Evolutionary conservation across 768 basidiomycete species (phyloP).

Genomic region (Candolleomyces eurysporus): DNA sequence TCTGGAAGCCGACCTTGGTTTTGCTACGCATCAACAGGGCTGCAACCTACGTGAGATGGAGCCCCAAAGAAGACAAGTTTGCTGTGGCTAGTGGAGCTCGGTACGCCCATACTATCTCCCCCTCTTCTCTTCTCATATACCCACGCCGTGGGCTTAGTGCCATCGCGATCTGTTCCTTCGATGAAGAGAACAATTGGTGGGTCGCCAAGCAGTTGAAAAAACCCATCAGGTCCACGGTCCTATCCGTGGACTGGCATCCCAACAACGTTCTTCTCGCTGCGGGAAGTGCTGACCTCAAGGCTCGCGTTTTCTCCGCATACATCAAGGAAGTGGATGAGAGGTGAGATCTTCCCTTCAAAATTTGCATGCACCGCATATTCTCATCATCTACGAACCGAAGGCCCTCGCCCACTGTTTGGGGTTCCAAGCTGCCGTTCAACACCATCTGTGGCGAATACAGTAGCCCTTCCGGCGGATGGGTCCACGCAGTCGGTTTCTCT

Average conservation of each 20-base stretch:
- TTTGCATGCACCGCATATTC: background rate
- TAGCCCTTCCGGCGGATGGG: conserved; percentile 93
- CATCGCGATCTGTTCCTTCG: conserved; percentile 95
- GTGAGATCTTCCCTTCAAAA: conserved; percentile 37
- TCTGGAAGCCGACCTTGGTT: conserved; percentile 98
- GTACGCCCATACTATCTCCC: conserved; percentile 35
- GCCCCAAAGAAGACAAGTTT: conserved; percentile 97
- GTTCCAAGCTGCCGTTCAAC: conserved; percentile 97
- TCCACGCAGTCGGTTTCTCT: conserved; percentile 93
- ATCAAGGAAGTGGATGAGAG: conserved; percentile 97
- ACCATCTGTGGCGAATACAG: conserved; percentile 94
- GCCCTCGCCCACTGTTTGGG: conserved; percentile 90
- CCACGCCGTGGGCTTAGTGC: conserved; percentile 48
- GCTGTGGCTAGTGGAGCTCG: conserved; percentile 96
- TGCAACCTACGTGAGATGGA: conserved; percentile 94
- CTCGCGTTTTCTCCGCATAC: conserved; percentile 95
- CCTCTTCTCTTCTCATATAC: background rate
- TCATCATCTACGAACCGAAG: conserved; percentile 34
- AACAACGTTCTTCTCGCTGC: conserved; percentile 97
- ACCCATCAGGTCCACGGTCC: conserved; percentile 91
- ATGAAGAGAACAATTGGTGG: conserved; percentile 99
- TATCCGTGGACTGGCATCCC: conserved; percentile 96
- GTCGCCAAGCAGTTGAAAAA: conserved; percentile 96
- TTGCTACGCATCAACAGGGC: conserved; percentile 93
- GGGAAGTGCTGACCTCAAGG: conserved; percentile 97